Percentiles rank a stretch among this genome's conserved stretches.
phyloP scores from a whole-genome alignment of 1,284 basidiomycete genomes.

The Tilletiopsis washingtonensis region DNA sequence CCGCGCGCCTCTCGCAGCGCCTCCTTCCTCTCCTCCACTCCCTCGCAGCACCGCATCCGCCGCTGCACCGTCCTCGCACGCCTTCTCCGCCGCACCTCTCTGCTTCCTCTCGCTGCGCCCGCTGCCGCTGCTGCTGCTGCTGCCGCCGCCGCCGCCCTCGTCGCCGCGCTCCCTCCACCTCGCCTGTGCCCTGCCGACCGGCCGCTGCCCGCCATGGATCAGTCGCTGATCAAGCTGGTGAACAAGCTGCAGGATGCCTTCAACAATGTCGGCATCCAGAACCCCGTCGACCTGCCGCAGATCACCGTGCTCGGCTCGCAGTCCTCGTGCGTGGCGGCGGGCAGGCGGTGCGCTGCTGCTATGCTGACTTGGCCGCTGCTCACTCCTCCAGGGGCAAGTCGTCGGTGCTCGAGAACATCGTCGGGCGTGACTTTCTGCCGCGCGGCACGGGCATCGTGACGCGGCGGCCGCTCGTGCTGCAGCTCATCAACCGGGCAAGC shows the following conservation, averaged over 20 bases:
- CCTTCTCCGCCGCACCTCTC: too few species aligned
- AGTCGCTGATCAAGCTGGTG: slow-evolving; percentile 22
- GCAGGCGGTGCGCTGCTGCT: too few species aligned
- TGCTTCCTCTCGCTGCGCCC: too few species aligned
- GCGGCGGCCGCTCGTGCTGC: slow-evolving; percentile 82
- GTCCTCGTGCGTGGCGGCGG: slow-evolving; percentile 46
- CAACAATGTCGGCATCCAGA: slow-evolving; percentile 36
- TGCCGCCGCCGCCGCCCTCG: too few species aligned
- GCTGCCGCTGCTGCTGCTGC: too few species aligned
- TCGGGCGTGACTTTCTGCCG: slow-evolving; percentile 82
- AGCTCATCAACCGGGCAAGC: slow-evolving; percentile 78
- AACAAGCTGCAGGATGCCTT: slow-evolving; percentile 37
- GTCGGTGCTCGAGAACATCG: slow-evolving; percentile 71
- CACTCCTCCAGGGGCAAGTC: slow-evolving; percentile 49
- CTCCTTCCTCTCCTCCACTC: too few species aligned
- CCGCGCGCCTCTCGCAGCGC: too few species aligned
- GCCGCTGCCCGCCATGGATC: slow-evolving; percentile 28
- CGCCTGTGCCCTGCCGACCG: slow-evolving; percentile 2
- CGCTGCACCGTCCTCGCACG: too few species aligned
- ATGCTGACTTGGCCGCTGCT: too few species aligned
- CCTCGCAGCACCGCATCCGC: too few species aligned
- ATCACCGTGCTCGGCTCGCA: slow-evolving; percentile 51
- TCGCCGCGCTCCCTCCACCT: too few species aligned
- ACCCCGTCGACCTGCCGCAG: slow-evolving; percentile 54
- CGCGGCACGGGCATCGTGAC: slow-evolving; percentile 93